These are phyloP conservation scores for Tilletiopsis washingtonensis DNA, from an alignment of 1,284 basidiomycete species.

Conservation along the genomic window DNA sequence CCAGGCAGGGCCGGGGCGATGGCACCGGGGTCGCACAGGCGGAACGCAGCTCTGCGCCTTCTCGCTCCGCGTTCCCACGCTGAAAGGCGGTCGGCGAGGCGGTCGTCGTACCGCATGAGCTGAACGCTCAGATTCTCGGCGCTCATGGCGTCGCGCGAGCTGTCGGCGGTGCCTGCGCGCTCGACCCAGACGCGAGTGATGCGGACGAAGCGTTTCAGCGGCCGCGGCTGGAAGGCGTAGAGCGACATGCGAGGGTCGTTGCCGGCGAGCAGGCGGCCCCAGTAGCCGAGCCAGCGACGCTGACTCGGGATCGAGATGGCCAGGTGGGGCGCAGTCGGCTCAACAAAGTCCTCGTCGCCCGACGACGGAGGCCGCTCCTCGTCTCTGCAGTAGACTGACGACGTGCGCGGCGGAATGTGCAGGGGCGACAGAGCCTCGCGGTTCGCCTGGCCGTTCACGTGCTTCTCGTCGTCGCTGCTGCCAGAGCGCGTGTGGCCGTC, in stretches of 20 bases:
- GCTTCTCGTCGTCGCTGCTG: no score
- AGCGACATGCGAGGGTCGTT: constrained; percentile 17
- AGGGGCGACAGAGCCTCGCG: no score
- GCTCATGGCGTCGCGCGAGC: not conserved
- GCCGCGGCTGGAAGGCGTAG: not conserved
- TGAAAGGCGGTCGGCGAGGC: constrained; percentile 23
- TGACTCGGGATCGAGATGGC: constrained; percentile 34
- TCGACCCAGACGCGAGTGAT: constrained; percentile 19
- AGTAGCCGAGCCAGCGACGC: constrained; percentile 32
- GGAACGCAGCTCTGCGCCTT: constrained; percentile 21
- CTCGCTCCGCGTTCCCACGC: constrained; percentile 29
- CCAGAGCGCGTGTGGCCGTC: no score
- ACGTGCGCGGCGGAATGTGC: not conserved
- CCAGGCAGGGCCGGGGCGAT: constrained; percentile 11
- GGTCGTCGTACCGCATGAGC: constrained; percentile 22
- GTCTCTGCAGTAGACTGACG: not conserved
- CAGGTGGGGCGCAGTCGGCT: constrained; percentile 15
- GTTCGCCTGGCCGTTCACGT: no score
- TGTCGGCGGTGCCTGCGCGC: not conserved
- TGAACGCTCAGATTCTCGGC: constrained; percentile 21
- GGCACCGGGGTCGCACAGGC: constrained; percentile 19
- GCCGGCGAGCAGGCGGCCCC: constrained; percentile 25
- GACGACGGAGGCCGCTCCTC: no score
- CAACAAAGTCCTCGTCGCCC: constrained; percentile 6
- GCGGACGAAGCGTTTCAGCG: constrained; percentile 16